phyloP scores from a whole-genome alignment of 2,329 filamentous ascomycete genomes.

The Phialocephala subalpina region DNA sequence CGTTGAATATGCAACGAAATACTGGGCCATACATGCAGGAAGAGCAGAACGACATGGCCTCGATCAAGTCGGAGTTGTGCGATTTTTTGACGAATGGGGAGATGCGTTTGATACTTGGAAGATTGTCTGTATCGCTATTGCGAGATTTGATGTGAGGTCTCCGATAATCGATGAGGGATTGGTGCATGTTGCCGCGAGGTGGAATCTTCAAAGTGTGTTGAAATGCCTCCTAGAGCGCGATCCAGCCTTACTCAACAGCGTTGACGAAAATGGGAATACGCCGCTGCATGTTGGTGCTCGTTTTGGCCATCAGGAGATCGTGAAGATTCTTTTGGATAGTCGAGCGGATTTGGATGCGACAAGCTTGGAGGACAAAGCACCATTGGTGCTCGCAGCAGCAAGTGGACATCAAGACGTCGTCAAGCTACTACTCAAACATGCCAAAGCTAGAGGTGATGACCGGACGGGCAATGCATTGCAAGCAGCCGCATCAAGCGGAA shows the following conservation, averaged over 20 bases:
- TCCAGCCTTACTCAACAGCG: constrained; percentile 10
- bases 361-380: no score
- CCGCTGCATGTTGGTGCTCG: constrained; percentile 22
- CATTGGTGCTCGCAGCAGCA: not conserved
- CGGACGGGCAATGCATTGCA: constrained; percentile 12
- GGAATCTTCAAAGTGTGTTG: constrained; percentile 13
- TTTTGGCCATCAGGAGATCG: constrained; percentile 18
- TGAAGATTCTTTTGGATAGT: constrained; percentile 11
- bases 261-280: constrained; percentile 11
- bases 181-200: constrained; percentile 18
- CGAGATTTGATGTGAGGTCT: not conserved
- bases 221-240: constrained; percentile 10
- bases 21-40: constrained; percentile 24
- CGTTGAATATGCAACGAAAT: constrained; percentile 25
- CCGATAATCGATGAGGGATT: not conserved
- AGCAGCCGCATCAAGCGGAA: not conserved
- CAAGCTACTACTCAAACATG: not conserved
- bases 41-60: constrained; percentile 22
- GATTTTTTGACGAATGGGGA: constrained; percentile 1
- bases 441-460: not conserved
- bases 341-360: constrained; percentile 12
- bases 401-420: not conserved
- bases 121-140: constrained; percentile 2
- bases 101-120: constrained; percentile 17
- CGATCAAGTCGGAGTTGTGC: constrained; percentile 14